These are phyloP conservation scores for Neoboletus magnificus DNA, from an alignment of 768 basidiomycete genomes.

Conservation along the genomic window DNA sequence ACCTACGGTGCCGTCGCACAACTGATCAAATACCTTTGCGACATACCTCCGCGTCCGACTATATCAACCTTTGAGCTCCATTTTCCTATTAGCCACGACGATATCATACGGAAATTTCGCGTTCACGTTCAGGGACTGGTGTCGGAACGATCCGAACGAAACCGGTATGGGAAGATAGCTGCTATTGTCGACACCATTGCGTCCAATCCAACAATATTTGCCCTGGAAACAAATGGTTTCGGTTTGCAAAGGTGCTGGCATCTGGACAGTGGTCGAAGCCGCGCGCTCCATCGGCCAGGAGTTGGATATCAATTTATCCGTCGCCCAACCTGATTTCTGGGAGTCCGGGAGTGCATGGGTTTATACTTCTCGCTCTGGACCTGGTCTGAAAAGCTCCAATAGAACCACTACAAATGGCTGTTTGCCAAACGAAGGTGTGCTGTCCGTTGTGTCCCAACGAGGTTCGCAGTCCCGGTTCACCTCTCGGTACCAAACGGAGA, in stretches of 20 bases:
- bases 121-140: neutral
- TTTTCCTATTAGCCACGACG: neutral
- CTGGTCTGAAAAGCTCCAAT: neutral
- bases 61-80: neutral
- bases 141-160: neutral
- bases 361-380: neutral
- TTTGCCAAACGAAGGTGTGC: neutral
- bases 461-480: neutral
- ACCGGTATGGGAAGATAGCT: neutral
- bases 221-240: neutral
- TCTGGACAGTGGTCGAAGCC: neutral
- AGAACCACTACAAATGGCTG: neutral
- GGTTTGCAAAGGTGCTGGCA: neutral
- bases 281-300: neutral
- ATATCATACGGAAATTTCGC: neutral
- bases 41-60: constrained; percentile 46
- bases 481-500: neutral
- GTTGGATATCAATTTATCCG: neutral
- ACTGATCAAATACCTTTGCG: constrained; percentile 47
- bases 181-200: neutral
- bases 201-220: neutral
- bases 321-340: neutral
- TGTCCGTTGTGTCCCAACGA: neutral
- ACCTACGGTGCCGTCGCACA: constrained; percentile 53
- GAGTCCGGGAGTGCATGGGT: neutral